Evolutionary conservation across 257 asterid genomes (phyloP).

Genomic region (Haberlea rhodopensis): DNA sequence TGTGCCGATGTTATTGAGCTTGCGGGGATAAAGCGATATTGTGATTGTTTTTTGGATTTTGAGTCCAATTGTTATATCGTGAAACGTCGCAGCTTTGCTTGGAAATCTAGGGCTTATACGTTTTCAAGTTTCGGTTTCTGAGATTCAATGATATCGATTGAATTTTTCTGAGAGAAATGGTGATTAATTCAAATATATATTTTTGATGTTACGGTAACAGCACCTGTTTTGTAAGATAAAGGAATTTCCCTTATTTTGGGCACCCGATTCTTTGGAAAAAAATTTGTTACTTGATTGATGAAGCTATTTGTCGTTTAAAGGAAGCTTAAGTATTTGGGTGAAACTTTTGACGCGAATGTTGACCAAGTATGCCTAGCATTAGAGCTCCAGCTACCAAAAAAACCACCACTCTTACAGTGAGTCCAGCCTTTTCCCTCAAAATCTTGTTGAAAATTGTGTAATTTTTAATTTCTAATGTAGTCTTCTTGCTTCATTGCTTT

Average conservation of each 20-base stretch:
- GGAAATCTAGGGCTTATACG: constrained; percentile 13
- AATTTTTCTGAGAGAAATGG: not conserved
- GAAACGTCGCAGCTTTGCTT: constrained; percentile 7
- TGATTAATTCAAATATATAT: not conserved
- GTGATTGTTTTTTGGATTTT: not conserved
- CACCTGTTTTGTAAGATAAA: constrained; percentile 1
- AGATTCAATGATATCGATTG: not conserved
- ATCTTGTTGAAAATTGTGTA: not conserved
- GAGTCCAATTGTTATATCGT: constrained; percentile 3
- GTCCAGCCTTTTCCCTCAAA: constrained; percentile 20
- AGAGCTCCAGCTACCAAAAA: constrained; percentile 73
- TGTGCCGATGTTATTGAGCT: constrained; percentile 1
- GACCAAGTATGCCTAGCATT: constrained; percentile 64
- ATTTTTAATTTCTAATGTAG: not conserved
- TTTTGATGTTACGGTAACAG: constrained; percentile 7
- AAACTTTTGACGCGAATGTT: constrained; percentile 46
- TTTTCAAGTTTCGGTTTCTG: constrained; percentile 14
- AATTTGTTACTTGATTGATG: constrained; percentile 10
- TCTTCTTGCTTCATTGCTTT: constrained; percentile 5
- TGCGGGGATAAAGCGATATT: not conserved
- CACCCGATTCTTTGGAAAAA: constrained; percentile 3
- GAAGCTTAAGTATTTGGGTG: constrained; percentile 19
- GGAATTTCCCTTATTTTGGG: not conserved
- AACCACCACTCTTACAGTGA: constrained; percentile 74
- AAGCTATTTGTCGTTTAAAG: constrained; percentile 22